Evolutionary conservation across 208 protist species (phyloP).

Genomic region (Acanthamoeba royreba): DNA sequence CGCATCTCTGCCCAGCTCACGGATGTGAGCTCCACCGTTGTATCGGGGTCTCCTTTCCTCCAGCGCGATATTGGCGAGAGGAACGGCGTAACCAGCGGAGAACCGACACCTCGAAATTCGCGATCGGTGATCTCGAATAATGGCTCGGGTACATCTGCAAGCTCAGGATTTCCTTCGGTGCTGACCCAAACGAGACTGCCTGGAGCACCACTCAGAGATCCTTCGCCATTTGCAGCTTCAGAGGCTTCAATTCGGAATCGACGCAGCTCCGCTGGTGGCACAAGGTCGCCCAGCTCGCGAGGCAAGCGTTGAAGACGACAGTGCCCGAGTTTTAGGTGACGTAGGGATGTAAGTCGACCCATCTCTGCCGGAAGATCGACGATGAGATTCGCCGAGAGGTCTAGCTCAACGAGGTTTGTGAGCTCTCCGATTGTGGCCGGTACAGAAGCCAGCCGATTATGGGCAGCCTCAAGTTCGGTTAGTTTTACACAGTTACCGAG

Average conservation of each 20-base stretch:
- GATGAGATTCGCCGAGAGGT: constrained; percentile 9
- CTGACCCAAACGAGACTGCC: constrained; percentile 4
- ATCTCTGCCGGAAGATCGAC: not conserved
- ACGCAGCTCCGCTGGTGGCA: not conserved
- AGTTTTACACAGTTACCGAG: not conserved
- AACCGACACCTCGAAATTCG: not conserved
- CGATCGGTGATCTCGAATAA: not conserved
- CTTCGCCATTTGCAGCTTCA: too few species aligned
- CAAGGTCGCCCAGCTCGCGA: not conserved
- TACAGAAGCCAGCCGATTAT: not conserved
- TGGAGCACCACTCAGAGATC: too few species aligned
- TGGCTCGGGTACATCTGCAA: not conserved
- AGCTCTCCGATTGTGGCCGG: not conserved
- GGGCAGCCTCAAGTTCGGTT: constrained; percentile 4
- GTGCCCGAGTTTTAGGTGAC: constrained; percentile 26
- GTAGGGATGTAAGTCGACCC: not conserved
- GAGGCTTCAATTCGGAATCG: too few species aligned
- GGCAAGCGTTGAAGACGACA: not conserved
- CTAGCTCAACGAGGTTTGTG: not conserved
- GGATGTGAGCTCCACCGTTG: not conserved
- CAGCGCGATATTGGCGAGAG: not conserved
- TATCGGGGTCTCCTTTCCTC: not conserved
- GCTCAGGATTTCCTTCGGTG: not conserved
- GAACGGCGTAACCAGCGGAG: not conserved
- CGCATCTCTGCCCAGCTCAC: constrained; percentile 44